Base-by-base conservation (phyloP, 2,329 filamentous ascomycete genomes). In the Metarhizium anisopliae region DNA sequence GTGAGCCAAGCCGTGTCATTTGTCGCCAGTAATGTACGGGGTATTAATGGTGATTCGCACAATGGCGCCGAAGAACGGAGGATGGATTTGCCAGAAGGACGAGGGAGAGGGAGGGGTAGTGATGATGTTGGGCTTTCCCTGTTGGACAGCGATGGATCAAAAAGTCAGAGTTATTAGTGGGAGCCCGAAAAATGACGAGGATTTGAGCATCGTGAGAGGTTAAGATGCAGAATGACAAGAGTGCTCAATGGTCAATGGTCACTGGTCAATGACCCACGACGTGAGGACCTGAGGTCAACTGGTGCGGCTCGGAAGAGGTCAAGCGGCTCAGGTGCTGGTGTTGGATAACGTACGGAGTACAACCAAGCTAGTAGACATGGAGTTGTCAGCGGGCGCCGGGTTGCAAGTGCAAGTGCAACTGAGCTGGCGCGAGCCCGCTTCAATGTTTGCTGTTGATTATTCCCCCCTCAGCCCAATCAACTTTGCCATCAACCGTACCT, bases 141-240 rank as follows among this genome's bases (percentile, higher is more conserved):
- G 52, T 54, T 50, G 52, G 52, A 54, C 52, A 38, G 52, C 45
- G 35, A 54, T 42, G 45, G 43, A n/a, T 50, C 30, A 18, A 42
- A 38, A 16, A 11, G 20, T 42, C 45, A 20, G 45, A 50, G 18
- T 42, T 36, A 8, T 50, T 16, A 29, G 47, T 54, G 52, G 45
- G 36, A 47, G 45, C 45, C 52, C 45, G 35, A 50, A 47, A 32
- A 50, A 32, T 54, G 52, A 54, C 52, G 45, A 54, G 52, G 52
- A 40, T 54, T 40, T 20, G 52, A 54, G 52, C 25, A 50, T 54
- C 35, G 45, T 18, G 45, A 50, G 45, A 54, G 20, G 20, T 49
- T 18, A 14, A 49, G 45, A 16, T 49, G 45, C 45, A 49, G 25
- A 49, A 49, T 18, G 45, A 30, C 45, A 29, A 30, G 45, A 47